Conservation (phyloP, 116 monocot genomes). For the Phalaenopsis hybrid region DNA sequence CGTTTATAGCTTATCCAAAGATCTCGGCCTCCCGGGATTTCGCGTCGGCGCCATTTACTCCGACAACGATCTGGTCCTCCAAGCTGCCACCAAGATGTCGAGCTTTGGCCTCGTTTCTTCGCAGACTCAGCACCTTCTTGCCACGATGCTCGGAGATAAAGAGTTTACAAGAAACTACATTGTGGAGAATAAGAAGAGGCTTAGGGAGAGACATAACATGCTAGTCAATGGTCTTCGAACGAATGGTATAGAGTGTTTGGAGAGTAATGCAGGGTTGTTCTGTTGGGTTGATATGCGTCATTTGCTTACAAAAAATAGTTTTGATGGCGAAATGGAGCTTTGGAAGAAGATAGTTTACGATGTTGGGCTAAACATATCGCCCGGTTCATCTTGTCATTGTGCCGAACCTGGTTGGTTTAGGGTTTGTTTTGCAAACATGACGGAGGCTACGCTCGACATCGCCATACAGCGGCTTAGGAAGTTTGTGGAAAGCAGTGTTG, state of each 20-base stretch:
- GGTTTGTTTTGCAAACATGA: slow-evolving; percentile 86
- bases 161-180: slow-evolving; percentile 48
- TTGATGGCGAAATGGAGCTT: slow-evolving; percentile 61
- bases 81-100: slow-evolving; percentile 79
- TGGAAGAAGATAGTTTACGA: slow-evolving; percentile 73
- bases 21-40: slow-evolving; percentile 84
- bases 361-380: slow-evolving; percentile 72
- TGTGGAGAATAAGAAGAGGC: slow-evolving; percentile 48
- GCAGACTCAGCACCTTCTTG: slow-evolving; percentile 71
- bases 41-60: slow-evolving; percentile 86
- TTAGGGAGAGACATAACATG: slow-evolving; percentile 33
- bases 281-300: slow-evolving; percentile 94
- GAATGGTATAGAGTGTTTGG: slow-evolving; percentile 49
- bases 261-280: slow-evolving; percentile 70
- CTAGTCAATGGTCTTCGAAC: slow-evolving; percentile 33
- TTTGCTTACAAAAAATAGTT: slow-evolving; percentile 16
- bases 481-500: slow-evolving; percentile 20
- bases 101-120: slow-evolving; percentile 87
- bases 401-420: slow-evolving; percentile 88
- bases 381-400: slow-evolving; percentile 88
- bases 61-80: slow-evolving; percentile 34
- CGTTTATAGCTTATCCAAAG: slow-evolving; percentile 83
- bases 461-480: slow-evolving; percentile 42
- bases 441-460: slow-evolving; percentile 40
- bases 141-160: slow-evolving; percentile 54